Base-by-base conservation (phyloP, 2,329 filamentous ascomycete genomes). In the Microcyclosporella mali region DNA sequence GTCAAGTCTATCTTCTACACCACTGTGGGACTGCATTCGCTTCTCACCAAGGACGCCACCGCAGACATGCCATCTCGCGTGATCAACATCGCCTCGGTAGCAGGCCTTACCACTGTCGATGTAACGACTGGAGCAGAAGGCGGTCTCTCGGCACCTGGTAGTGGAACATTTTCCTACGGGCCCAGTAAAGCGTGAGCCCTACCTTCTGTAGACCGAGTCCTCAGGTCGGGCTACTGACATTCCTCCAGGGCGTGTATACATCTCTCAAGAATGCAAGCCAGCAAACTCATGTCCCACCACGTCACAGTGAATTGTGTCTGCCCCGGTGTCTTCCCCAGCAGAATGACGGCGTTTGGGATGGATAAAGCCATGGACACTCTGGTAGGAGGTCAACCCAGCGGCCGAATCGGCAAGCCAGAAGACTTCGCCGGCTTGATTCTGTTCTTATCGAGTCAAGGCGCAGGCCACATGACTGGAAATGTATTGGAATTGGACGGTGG, bases 261-360 rank as follows among this genome's bases (percentile, higher is more conserved):
- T 45, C 61, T 79, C 15, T 77, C 70, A 19, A 71, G 70, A 52
- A 68, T 77, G 64, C 66, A 79, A 17, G 72, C 75, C 0, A 65
- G 64, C 2, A 73, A 77, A 40, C 66, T 79, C 19, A 68, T 72
- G 33, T 66, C 70, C 18, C 61, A 66, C 14, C 73, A 77, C 53
- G 69, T 79, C 31, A 65, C 75, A 2, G 68, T 79, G 43, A 79
- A 80, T 53, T 69, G 65, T 37, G 75, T 80, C 51, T 74, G 75
- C 15, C 76, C 74, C 0, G 56, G 50, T 15, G 66, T 77, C 1
- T 79, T 79, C 51, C 74, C 75, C 1, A 70, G 65, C 30, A 70
- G 77, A 56, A 77, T 79, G 72, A 79, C 75, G 9, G 70, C 73
- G 11, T 62, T 50, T 17, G 60, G 60, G 1, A 60, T 79, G 34